Evolutionary conservation across 495 filamentous ascomycete genomes (phyloP).

Genomic region (Friedmanniomyces endolithicus): DNA sequence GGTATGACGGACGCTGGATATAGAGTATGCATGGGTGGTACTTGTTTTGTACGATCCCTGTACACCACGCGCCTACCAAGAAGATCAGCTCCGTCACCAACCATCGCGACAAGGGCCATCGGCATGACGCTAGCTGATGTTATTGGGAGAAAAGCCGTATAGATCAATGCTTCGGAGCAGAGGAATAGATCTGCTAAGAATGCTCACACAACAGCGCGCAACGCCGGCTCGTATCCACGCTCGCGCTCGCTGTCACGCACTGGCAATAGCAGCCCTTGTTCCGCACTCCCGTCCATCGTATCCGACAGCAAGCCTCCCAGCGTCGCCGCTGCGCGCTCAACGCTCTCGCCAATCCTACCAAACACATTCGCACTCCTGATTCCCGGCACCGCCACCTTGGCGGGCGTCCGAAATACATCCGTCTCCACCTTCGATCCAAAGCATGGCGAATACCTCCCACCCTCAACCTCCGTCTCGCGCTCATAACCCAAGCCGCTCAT

Average conservation of each 20-base stretch:
- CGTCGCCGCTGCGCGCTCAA: constrained; percentile 2
- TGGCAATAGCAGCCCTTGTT: constrained; percentile 17
- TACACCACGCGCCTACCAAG: too few relatives aligned
- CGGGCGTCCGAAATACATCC: not conserved
- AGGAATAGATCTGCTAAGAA: too few relatives aligned
- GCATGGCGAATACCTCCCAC: not conserved
- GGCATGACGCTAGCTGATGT: too few relatives aligned
- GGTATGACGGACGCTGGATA: too few relatives aligned
- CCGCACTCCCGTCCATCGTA: not conserved
- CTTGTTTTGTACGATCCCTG: too few relatives aligned
- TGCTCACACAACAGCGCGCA: not conserved
- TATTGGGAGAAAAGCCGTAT: too few relatives aligned
- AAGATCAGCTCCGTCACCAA: too few relatives aligned
- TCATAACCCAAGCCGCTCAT: not conserved
- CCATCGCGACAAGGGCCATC: too few relatives aligned
- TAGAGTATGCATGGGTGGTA: too few relatives aligned
- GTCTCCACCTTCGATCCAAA: not conserved
- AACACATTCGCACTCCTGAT: not conserved
- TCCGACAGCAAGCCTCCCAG: constrained; percentile 1
- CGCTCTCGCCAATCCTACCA: not conserved
- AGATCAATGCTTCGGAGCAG: too few relatives aligned
- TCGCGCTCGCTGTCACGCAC: constrained; percentile 3
- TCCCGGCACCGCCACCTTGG: not conserved
- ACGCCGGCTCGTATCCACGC: not conserved
- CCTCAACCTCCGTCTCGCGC: not conserved